These are phyloP conservation scores for Lagenaria siceraria DNA, from an alignment of 306 rosid species.

Conservation along the genomic window DNA sequence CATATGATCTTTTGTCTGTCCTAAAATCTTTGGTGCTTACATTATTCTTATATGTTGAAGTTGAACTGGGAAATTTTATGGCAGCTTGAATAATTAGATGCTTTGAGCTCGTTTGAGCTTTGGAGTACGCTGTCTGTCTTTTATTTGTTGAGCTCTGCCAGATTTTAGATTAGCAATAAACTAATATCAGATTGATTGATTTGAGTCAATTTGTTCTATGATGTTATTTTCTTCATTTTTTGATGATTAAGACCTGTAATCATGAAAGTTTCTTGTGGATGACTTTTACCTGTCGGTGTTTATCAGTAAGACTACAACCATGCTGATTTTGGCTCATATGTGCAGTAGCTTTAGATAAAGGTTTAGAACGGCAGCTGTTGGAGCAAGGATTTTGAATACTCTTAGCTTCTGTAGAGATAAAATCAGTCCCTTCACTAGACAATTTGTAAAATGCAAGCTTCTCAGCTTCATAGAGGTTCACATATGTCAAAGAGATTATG, in stretches of 20 bases:
- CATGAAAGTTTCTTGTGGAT: not conserved
- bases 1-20: not conserved
- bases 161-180: not conserved
- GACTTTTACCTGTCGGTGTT: not conserved
- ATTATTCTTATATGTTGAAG: not conserved
- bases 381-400: not conserved
- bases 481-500: slow-evolving; percentile 39
- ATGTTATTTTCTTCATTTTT: not conserved
- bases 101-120: not conserved
- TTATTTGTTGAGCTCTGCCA: not conserved
- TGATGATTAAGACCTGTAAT: not conserved
- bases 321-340: not conserved
- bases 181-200: not conserved
- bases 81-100: not conserved
- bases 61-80: not conserved
- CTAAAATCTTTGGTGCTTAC: not conserved
- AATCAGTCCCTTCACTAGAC: not conserved
- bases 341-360: not conserved
- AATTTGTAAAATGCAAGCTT: slow-evolving; percentile 52
- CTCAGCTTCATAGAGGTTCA: slow-evolving; percentile 51
- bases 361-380: not conserved
- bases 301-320: not conserved
- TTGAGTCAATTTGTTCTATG: not conserved
- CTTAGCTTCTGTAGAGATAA: slow-evolving; percentile 3
- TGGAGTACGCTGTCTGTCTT: not conserved